These are phyloP conservation scores for Prototheca wickerhamii DNA, from an alignment of 163 green algal genomes.

Conservation along the genomic window DNA sequence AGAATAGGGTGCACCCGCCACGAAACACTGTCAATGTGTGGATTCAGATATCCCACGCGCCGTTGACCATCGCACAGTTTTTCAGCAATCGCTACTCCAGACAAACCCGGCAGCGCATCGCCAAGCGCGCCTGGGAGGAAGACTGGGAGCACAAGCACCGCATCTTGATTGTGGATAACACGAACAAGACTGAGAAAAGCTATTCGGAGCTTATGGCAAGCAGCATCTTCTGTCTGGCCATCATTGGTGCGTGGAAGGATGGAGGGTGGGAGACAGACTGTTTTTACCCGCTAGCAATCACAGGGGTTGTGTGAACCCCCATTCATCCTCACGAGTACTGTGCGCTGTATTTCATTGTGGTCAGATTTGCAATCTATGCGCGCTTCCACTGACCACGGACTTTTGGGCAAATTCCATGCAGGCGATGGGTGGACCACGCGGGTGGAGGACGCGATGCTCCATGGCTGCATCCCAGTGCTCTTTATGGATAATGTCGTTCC, in stretches of 20 bases:
- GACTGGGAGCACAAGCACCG: conserved; percentile 13
- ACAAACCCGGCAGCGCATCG: conserved; percentile 3
- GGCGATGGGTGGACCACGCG: conserved; percentile 38
- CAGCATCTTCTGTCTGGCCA: conserved; percentile 10
- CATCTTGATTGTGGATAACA: conserved; percentile 10
- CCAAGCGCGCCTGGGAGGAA: neutral
- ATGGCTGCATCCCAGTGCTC: conserved; percentile 59
- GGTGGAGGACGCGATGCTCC: conserved; percentile 42
- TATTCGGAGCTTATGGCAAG: conserved; percentile 6
- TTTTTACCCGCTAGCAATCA: too few relatives aligned
- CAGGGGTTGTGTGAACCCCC: too few relatives aligned
- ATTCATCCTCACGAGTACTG: too few relatives aligned
- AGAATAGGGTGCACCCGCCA: too few relatives aligned
- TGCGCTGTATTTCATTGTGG: too few relatives aligned
- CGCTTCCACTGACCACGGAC: neutral
- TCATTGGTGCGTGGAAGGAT: conserved; percentile 1
- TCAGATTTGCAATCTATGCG: neutral
- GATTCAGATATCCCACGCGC: neutral
- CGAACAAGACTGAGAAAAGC: neutral
- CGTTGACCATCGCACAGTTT: neutral
- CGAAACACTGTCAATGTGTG: too few relatives aligned
- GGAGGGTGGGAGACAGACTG: too few relatives aligned
- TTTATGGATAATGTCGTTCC: conserved; percentile 46
- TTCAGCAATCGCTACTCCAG: neutral
- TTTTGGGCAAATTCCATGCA: neutral